Conservation (phyloP, 208 protist species). For the Crithidia brevicula region DNA sequence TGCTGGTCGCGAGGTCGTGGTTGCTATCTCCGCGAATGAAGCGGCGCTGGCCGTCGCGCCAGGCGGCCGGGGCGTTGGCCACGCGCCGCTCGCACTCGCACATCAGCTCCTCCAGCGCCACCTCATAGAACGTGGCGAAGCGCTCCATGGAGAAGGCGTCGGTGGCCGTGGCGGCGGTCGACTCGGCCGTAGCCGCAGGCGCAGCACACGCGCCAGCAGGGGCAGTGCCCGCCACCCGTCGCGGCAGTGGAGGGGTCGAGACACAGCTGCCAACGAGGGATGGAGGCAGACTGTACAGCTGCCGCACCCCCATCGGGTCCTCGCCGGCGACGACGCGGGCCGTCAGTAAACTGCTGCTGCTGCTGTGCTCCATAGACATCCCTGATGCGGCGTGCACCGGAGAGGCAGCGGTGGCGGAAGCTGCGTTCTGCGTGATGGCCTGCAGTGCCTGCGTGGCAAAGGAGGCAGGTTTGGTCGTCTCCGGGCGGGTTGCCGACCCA, state of each 20-base stretch:
- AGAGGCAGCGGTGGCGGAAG: not conserved
- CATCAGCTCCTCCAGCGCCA: slow-evolving; percentile 79
- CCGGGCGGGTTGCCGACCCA: not conserved
- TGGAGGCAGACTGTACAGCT: slow-evolving; percentile 31
- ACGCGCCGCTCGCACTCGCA: slow-evolving; percentile 69
- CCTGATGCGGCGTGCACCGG: not conserved
- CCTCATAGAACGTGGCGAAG: slow-evolving; percentile 75
- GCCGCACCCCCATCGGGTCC: slow-evolving; percentile 33
- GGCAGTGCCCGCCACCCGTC: not conserved
- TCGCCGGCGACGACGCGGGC: slow-evolving; percentile 4
- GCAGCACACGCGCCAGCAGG: not conserved
- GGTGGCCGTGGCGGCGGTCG: not conserved
- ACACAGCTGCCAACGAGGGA: slow-evolving; percentile 25
- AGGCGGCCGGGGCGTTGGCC: slow-evolving; percentile 44
- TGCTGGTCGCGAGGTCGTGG: slow-evolving; percentile 31
- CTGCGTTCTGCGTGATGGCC: slow-evolving; percentile 9
- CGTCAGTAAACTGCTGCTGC: slow-evolving; percentile 2
- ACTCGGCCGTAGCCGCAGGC: no score
- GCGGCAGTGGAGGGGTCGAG: not conserved
- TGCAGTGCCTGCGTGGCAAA: slow-evolving; percentile 28
- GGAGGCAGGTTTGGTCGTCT: not conserved
- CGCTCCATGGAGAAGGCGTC: slow-evolving; percentile 45
- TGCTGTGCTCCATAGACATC: not conserved
- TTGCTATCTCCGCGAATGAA: slow-evolving; percentile 36
- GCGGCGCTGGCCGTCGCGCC: slow-evolving; percentile 28